Base-by-base conservation (phyloP, 306 rosid genomes). In the Benincasa hispida region DNA sequence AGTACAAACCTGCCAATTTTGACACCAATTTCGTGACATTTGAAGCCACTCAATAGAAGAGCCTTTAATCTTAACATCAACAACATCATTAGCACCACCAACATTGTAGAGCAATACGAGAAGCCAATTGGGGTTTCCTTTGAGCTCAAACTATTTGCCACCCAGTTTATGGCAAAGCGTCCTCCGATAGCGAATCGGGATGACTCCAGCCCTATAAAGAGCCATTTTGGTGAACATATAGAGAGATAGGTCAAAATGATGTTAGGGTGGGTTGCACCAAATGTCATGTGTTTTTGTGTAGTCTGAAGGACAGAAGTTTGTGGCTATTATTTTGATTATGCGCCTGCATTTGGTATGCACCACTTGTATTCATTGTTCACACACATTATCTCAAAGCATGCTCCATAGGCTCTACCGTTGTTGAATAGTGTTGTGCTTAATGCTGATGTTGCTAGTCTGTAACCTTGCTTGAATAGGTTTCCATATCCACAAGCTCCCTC, bases 401-500 rank as follows among this genome's bases (percentile, higher is more conserved):
- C 83, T 6, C 98, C 94, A 25, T 90, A 90, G 0, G 81, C 17
- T 2, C 7, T 22, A 0, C 96, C 97, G 0, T 85, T 22, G 62
- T 92, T 82, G 81, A 86, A 90, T 10, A 90, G 83, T 1, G 85
- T 85, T 0, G 92, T 86, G 83, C 97, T 92, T 53, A 88, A 74
- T 0, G 96, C 96, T 10, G 91, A 18, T 0, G 91, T 92, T 5
- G 53, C 78, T 0, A 90, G 82, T 7, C 97, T 96, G 69, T 91
- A 93, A 0, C 98, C 96, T 83, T 91, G 96, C 35, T 86, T 0
- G 77, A 75, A 75, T 0, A 93, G 84, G 78, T 93, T 55, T 3
- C 93, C 95, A 34, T 93, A 89, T 0, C 93, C 96, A 69, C 95
- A 91, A 78, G 91, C 96, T 9, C 98, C 98, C 72, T 84, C 95